Evolutionary conservation across 257 asterid genomes (phyloP).

Genomic region (Nicotiana benthamiana): DNA sequence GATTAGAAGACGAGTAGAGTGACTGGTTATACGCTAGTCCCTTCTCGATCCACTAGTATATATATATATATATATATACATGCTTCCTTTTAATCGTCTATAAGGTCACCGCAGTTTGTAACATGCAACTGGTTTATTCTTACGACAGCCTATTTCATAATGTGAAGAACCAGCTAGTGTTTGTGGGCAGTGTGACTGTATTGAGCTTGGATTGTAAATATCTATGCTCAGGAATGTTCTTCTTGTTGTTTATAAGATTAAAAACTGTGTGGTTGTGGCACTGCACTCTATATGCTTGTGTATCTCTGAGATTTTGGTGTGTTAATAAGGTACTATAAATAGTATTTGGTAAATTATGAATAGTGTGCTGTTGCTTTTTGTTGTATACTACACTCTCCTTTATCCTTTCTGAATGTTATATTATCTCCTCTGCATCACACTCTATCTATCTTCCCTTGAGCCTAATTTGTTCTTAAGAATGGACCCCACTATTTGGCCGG

Average conservation of each 20-base stretch:
- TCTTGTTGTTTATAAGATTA: constrained; percentile 23
- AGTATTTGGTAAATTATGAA: background rate
- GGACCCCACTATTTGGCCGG: background rate
- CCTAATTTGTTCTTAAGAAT: background rate
- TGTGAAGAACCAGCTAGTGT: constrained; percentile 17
- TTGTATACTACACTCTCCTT: background rate
- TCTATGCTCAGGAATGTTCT: constrained; percentile 23
- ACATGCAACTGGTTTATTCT: background rate
- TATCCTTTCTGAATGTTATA: background rate
- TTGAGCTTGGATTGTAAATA: constrained; percentile 43
- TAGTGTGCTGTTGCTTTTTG: background rate
- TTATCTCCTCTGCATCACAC: background rate
- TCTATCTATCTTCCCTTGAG: background rate
- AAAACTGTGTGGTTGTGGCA: constrained; percentile 6
- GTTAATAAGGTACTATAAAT: background rate
- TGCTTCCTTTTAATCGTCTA: constrained; percentile 10
- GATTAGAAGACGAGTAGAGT: constrained; percentile 29
- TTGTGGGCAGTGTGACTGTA: constrained; percentile 19
- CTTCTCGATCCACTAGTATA: constrained; percentile 29
- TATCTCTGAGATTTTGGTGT: background rate
- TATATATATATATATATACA: constrained; percentile 4
- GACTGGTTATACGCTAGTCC: constrained; percentile 31
- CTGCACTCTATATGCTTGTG: background rate
- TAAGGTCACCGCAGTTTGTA: background rate
- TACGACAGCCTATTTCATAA: background rate